Conservation (phyloP, 2,329 filamentous ascomycete genomes). For the Verticillium dahliae region DNA sequence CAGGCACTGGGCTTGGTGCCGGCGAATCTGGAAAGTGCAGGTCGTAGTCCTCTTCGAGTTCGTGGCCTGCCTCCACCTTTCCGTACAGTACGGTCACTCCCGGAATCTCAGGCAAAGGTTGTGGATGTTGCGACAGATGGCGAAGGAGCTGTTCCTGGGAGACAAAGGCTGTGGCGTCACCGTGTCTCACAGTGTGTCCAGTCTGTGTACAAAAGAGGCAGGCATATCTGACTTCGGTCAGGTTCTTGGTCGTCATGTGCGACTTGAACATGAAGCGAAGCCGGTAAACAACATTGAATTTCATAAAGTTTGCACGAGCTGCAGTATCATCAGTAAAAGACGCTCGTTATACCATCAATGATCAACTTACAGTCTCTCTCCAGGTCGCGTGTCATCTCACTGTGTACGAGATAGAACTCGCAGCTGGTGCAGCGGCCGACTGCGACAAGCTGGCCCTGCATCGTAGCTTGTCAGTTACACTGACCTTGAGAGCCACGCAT, state of each 20-base stretch:
- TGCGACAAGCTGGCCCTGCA: slow-evolving; percentile 12
- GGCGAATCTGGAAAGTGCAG: slow-evolving; percentile 27
- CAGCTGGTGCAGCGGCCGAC: slow-evolving; percentile 17
- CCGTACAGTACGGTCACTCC: slow-evolving; percentile 29
- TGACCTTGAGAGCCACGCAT: background rate
- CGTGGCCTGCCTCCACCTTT: slow-evolving; percentile 13
- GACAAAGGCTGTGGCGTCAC: slow-evolving; percentile 34
- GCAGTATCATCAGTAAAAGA: background rate
- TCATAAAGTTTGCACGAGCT: slow-evolving; percentile 26
- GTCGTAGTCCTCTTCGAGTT: slow-evolving; percentile 23
- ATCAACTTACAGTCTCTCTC: slow-evolving; percentile 18
- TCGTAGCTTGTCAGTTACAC: background rate
- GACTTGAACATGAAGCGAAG: slow-evolving; percentile 35
- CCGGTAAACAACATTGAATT: slow-evolving; percentile 28
- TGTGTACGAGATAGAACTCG: slow-evolving; percentile 17
- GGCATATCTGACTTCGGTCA: slow-evolving; percentile 29
- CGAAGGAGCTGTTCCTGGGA: slow-evolving; percentile 27
- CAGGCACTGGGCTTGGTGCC: slow-evolving; percentile 11
- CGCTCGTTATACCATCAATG: background rate
- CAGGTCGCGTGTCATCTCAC: slow-evolving; percentile 23
- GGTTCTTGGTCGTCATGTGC: slow-evolving; percentile 24
- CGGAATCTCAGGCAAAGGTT: slow-evolving; percentile 28
- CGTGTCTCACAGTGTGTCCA: slow-evolving; percentile 25
- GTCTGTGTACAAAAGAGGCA: slow-evolving; percentile 31
- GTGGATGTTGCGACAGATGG: slow-evolving; percentile 31